Base-by-base conservation (phyloP, 305 asterid genomes). In the Solanum chacoense region DNA sequence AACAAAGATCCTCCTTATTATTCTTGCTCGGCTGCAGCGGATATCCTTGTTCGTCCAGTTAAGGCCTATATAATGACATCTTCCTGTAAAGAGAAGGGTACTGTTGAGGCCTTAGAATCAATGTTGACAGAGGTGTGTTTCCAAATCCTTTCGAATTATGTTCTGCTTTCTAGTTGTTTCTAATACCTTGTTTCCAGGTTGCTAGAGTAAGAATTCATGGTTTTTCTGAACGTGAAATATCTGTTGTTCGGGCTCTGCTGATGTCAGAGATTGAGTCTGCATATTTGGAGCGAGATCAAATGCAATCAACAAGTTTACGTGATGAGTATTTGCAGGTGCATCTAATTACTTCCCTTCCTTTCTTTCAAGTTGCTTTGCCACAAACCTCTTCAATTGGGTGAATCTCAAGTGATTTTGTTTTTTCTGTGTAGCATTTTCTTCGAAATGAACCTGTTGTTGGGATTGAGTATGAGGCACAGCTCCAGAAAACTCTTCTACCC, bases 211-310 rank as follows among this genome's bases (percentile, higher is more conserved):
- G 98, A 55, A 37, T 89, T 35, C 98, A 96, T 92, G 98, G 98
- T 85, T 96, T 97, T 89, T 96, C 99, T 89, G 99, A 97, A 78
- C 98, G 98, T 81, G 99, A 97, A 93, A 92, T 96, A 91, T 94
- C 95, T 34, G 91, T 94, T 88, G 98, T 94, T 35, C 96, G 98
- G 87, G 93, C 98, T 87, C 92, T 94, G 83, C 91, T 97, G 90
- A 91, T 95, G 96, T 97, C 98, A 78, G 99, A 97, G 93, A 96
- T 97, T 89, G 99, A 97, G 93, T 97, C 99, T 91, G 97, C 96
- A 37, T 97, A 93, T 91, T 93, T 97, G 88, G 98, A 97, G 94
- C 93, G 99, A 76, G 98, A 97, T 88, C 98, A 97, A 89, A 93
- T 94, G 94, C 99, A 95, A 90, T 97, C 99, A 22, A 92, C 96